Conservation (phyloP, 148 eudicot species). For the Dianthus caryophyllus region DNA sequence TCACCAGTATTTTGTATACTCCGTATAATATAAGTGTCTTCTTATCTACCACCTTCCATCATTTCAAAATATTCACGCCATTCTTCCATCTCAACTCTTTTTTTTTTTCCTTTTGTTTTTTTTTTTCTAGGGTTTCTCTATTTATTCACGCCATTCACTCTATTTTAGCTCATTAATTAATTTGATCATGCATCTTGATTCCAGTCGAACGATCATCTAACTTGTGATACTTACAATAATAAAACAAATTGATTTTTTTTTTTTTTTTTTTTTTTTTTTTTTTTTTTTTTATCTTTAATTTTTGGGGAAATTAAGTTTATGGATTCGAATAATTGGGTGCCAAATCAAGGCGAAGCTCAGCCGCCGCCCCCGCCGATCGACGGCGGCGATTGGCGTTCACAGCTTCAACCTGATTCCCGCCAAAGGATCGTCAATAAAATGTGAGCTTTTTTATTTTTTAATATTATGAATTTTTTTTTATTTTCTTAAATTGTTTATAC, state of each 20-base stretch:
- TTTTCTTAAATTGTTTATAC: not conserved
- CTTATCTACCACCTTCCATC: too few species aligned
- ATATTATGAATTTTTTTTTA: not conserved
- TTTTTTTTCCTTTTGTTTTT: too few species aligned
- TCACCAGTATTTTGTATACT: too few species aligned
- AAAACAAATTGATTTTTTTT: not conserved
- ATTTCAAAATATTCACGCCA: too few species aligned
- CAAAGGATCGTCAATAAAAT: constrained; percentile 49
- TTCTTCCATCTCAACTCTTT: too few species aligned
- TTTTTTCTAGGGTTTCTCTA: not conserved
- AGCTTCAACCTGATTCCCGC: constrained; percentile 34
- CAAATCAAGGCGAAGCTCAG: constrained; percentile 17
- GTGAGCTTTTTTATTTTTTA: constrained; percentile 22
- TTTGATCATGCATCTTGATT: not conserved
- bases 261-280: too few species aligned
- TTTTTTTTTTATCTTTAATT: too few species aligned
- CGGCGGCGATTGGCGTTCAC: constrained; percentile 51
- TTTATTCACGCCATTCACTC: not conserved
- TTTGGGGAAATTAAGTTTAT: too few species aligned
- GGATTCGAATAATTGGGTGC: constrained; percentile 33
- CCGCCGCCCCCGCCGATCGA: constrained; percentile 31
- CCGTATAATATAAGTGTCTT: too few species aligned
- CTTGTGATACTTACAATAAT: not conserved
- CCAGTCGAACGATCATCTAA: not conserved
- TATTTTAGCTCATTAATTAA: not conserved